phyloP scores from a whole-genome alignment of 2,329 filamentous ascomycete genomes.

The Paecilomyces sp. region DNA sequence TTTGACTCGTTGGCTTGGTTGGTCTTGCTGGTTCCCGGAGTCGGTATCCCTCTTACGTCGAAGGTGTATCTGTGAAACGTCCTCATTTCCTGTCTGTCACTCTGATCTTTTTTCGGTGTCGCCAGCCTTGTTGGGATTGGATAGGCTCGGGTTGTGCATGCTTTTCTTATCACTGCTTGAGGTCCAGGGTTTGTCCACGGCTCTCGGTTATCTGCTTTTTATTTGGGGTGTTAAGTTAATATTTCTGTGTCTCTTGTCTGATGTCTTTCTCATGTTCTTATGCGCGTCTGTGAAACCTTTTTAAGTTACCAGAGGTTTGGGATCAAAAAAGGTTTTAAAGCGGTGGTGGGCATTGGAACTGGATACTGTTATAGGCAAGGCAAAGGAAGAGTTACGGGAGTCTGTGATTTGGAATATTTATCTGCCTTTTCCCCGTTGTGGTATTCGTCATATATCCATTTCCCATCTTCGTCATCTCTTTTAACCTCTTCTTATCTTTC shows the following conservation, averaged over 20 bases:
- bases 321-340: constrained; percentile 1
- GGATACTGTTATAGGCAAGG: constrained; percentile 1
- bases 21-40: constrained; percentile 23
- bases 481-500: neutral
- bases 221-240: neutral
- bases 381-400: neutral
- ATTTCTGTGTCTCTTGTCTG: neutral
- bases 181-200: neutral
- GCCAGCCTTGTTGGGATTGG: constrained; percentile 5
- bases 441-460: neutral
- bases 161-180: neutral
- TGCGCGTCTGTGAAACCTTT: neutral
- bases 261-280: neutral
- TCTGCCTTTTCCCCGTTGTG: neutral
- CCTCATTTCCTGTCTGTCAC: constrained; percentile 4
- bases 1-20: constrained; percentile 19
- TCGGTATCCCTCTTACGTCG: constrained; percentile 17
- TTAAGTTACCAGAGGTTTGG: neutral
- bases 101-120: constrained; percentile 2
- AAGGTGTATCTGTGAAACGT: constrained; percentile 10
- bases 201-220: neutral
- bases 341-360: constrained; percentile 2
- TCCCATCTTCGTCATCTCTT: neutral
- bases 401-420: neutral
- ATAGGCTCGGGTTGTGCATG: neutral